Base-by-base conservation (phyloP, 2,329 filamentous ascomycete genomes). In the Myriosclerotinia curreyana region DNA sequence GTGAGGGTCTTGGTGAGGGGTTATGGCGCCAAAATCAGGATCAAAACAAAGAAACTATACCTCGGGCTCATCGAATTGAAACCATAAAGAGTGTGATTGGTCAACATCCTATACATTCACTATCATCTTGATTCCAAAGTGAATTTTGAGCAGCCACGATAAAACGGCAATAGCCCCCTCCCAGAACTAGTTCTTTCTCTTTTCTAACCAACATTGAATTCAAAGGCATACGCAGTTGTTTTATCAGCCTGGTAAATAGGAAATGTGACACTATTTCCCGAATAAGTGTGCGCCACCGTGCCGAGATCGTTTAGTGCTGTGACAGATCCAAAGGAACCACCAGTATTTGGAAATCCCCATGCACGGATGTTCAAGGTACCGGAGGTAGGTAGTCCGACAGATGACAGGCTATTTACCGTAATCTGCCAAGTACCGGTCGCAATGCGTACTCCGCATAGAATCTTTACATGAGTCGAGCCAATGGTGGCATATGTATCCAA, bases 201-300 rank as follows among this genome's bases (percentile, higher is more conserved):
- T 15, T 0, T 34, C 20, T 54, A 52, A 42, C 49, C 28, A 8
- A 62, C 2, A 44, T 62, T 50, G 20, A 79, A 78, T 59, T 79
- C 76, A 69, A 79, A 78, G 1, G 75, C 77, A 68, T 74, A 78
- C 1, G 76, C 77, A 1, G 76, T 78, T 2, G 70, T 69, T 3
- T 54, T 69, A 53, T 78, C 76, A 0, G 67, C 74, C 66, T 77
- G 76, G 58, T 74, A 76, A 1, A 79, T 70, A 3, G 76, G 74
- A 51, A 79, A 78, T 0, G 73, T 75, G 2, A 79, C 70, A 6
- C 66, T 69, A 54, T 76, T 70, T 6, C 70, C 75, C 6, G 70
- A 71, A 68, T 78, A 79, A 0, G 68, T 64, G 66, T 78, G 76
- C 11, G 66, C 66, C 46, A 69, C 66, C 28, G 66, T 69, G 0